A percentile compares a stretch with the other conserved stretches of the same genome.
Conservation (phyloP, 139 green algal species). For the Eudorina sp. region DNA sequence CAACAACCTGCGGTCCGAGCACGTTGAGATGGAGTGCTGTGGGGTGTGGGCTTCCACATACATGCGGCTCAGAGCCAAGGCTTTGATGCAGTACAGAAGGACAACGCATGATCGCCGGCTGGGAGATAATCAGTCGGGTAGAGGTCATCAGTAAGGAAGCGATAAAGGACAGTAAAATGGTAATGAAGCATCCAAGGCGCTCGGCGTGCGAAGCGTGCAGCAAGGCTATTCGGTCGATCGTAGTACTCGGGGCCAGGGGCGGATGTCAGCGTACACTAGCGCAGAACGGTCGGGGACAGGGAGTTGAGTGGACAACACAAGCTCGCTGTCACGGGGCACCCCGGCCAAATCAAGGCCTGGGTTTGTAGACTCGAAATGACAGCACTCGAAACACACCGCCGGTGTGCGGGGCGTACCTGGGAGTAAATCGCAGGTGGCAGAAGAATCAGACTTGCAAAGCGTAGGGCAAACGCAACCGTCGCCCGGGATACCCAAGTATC, state of each 20-base stretch:
- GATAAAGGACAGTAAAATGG: no score
- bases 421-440: not conserved
- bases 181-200: no score
- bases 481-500: not conserved
- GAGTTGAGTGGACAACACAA: not conserved
- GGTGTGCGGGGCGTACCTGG: not conserved
- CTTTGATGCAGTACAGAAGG: no score
- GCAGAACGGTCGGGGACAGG: not conserved
- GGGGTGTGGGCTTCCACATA: no score
- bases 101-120: no score
- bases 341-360: not conserved
- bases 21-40: not conserved
- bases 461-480: not conserved
- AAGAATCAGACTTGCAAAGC: not conserved
- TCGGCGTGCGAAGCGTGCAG: no score
- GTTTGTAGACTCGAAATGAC: not conserved
- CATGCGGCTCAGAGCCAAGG: no score
- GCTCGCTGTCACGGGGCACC: not conserved
- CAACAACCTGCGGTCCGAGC: not conserved
- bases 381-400: not conserved
- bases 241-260: no score
- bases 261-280: no score
- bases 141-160: no score
- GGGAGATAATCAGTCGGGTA: no score
- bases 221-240: no score